A percentile compares a stretch with the other conserved stretches of the same genome.
These are phyloP conservation scores for Ustilago bromivora DNA, from an alignment of 1,284 basidiomycete species.

Conservation along the genomic window DNA sequence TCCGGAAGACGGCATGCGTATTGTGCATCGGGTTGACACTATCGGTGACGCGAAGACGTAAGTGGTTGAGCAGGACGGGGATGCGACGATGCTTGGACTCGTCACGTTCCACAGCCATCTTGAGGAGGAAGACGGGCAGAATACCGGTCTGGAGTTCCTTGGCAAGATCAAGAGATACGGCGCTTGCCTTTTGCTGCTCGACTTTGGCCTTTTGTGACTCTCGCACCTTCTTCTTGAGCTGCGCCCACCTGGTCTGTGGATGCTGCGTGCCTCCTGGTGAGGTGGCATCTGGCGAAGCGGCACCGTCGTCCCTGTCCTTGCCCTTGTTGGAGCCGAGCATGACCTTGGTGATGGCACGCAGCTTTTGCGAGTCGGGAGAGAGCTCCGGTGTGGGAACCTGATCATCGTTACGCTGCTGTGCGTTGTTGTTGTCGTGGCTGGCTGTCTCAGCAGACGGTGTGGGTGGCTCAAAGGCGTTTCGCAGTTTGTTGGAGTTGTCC, in stretches of 20 bases:
- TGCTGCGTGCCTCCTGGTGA: conserved; percentile 10
- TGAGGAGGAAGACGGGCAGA: conserved; percentile 71
- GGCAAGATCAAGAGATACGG: conserved; percentile 39
- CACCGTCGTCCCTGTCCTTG: conserved; percentile 22
- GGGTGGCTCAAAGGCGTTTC: conserved; percentile 46
- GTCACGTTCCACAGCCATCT: conserved; percentile 91
- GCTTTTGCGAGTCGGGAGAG: conserved; percentile 37
- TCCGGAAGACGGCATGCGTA: conserved; percentile 85
- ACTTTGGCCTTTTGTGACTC: conserved; percentile 49
- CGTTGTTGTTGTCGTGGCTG: background rate
- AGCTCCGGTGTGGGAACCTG: conserved; percentile 43
- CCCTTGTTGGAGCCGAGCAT: conserved; percentile 43
- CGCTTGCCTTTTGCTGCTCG: conserved; percentile 48
- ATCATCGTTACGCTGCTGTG: conserved; percentile 17
- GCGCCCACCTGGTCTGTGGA: conserved; percentile 48
- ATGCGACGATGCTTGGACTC: conserved; percentile 86
- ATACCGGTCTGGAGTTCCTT: conserved; percentile 55
- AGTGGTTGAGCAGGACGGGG: conserved; percentile 86
- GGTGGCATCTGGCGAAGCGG: conserved; percentile 19
- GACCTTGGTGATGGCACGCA: conserved; percentile 55
- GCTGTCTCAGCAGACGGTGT: conserved; percentile 30
- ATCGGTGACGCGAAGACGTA: conserved; percentile 86
- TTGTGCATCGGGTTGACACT: conserved; percentile 83
- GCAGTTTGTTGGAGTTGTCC: conserved; percentile 45
- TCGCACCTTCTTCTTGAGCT: conserved; percentile 54